A percentile compares a stretch with the other conserved stretches of the same genome.
phyloP scores from a whole-genome alignment of 306 rosid genomes.

The Acmispon strigosus region DNA sequence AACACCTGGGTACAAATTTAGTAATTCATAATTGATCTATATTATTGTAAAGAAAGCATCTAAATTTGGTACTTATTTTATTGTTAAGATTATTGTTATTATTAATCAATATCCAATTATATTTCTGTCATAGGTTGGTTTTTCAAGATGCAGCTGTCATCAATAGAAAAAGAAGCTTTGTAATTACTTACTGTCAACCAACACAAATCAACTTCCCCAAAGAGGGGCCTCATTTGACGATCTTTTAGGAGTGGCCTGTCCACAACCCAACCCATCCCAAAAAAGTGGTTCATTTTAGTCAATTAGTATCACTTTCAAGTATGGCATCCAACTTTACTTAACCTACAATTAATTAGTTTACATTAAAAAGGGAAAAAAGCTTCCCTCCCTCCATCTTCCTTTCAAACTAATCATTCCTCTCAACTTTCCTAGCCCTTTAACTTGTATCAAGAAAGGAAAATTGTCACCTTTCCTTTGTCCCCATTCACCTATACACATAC shows the following conservation, averaged over 20 bases:
- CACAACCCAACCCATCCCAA: not conserved
- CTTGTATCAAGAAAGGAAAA: slow-evolving; percentile 17
- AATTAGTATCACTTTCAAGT: not conserved
- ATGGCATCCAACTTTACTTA: slow-evolving; percentile 34
- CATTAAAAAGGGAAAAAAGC: not conserved
- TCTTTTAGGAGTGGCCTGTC: not conserved
- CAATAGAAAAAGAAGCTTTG: no score
- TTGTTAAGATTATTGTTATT: no score
- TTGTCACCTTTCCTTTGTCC: not conserved
- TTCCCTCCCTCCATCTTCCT: slow-evolving; percentile 4
- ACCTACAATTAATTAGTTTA: slow-evolving; percentile 20
- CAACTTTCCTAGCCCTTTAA: slow-evolving; percentile 23
- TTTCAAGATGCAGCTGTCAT: no score
- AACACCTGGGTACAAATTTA: no score
- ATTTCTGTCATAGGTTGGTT: no score
- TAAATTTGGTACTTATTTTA: no score
- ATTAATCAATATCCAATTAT: no score
- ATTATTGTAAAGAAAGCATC: no score
- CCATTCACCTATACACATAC: not conserved
- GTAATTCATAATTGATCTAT: no score
- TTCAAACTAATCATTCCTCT: slow-evolving; percentile 22
- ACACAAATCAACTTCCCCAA: not conserved
- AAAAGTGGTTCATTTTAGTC: not conserved
- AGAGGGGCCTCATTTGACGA: slow-evolving; percentile 21
- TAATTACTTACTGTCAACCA: not conserved